Conservation (phyloP, 1,284 basidiomycete genomes). For the Rhodotorula sp. region DNA sequence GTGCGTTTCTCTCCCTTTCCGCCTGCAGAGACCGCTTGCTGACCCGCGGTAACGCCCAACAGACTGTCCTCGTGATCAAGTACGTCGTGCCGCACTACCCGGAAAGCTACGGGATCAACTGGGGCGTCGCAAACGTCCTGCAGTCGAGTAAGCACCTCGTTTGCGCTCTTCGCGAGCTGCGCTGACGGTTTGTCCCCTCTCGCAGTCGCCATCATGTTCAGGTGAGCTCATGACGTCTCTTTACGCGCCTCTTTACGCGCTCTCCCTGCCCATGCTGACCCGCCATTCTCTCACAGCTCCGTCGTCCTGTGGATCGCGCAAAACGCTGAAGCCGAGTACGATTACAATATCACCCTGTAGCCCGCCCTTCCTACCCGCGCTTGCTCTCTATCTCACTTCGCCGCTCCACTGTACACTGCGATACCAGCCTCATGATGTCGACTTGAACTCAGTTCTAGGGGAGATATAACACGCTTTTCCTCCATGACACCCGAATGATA, state of each 20-base stretch:
- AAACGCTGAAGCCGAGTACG: conserved; percentile 74
- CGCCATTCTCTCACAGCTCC: conserved; percentile 53
- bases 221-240: neutral
- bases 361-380: no score
- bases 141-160: conserved; percentile 61
- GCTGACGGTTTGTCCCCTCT: neutral
- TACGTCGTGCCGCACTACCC: conserved; percentile 74
- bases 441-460: no score
- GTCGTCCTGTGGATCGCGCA: conserved; percentile 84
- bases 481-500: no score
- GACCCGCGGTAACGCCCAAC: neutral
- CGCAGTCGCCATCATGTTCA: conserved; percentile 74
- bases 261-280: no score
- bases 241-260: neutral
- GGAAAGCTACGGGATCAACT: conserved; percentile 68
- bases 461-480: no score
- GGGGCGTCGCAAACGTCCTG: conserved; percentile 89
- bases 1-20: conserved; percentile 56
- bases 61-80: conserved; percentile 90
- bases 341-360: conserved; percentile 77
- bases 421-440: no score
- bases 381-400: neutral
- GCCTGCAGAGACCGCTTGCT: neutral
- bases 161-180: neutral
- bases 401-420: no score